Evolutionary conservation across 768 basidiomycete genomes (phyloP).

Genomic region (Leccinum imitatum): DNA sequence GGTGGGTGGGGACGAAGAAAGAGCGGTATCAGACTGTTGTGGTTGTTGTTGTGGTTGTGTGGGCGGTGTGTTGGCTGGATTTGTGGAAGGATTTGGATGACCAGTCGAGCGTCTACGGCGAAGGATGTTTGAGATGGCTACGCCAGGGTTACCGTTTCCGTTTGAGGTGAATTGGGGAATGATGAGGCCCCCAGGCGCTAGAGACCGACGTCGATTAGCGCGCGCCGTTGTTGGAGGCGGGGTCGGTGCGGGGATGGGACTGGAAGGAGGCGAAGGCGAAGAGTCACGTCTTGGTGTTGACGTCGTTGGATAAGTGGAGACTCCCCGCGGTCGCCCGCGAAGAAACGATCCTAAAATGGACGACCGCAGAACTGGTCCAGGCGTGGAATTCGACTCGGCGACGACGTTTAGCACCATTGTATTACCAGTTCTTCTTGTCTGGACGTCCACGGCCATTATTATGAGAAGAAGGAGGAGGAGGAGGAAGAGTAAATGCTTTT

Average conservation of each 20-base stretch:
- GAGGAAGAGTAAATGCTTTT: not conserved
- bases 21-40: slow-evolving; percentile 1
- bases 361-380: slow-evolving; percentile 37
- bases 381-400: slow-evolving; percentile 28
- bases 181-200: slow-evolving; percentile 37
- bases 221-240: slow-evolving; percentile 13
- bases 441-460: not conserved
- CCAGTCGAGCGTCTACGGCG: slow-evolving; percentile 66
- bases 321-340: slow-evolving; percentile 58
- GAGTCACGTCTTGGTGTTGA: slow-evolving; percentile 26
- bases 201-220: slow-evolving; percentile 39
- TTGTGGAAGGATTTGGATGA: slow-evolving; percentile 37
- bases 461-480: not conserved
- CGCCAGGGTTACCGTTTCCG: slow-evolving; percentile 20
- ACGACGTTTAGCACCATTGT: slow-evolving; percentile 16
- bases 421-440: not conserved
- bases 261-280: slow-evolving; percentile 45
- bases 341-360: slow-evolving; percentile 75
- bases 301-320: slow-evolving; percentile 48
- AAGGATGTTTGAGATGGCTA: slow-evolving; percentile 58
- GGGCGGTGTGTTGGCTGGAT: not conserved
- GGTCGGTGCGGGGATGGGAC: slow-evolving; percentile 35
- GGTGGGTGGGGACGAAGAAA: slow-evolving; percentile 20
- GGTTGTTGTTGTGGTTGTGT: not conserved
- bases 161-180: slow-evolving; percentile 36